Evolutionary conservation across 2,329 filamentous ascomycete species (phyloP).

Genomic region (Pestalotiopsis sp.): DNA sequence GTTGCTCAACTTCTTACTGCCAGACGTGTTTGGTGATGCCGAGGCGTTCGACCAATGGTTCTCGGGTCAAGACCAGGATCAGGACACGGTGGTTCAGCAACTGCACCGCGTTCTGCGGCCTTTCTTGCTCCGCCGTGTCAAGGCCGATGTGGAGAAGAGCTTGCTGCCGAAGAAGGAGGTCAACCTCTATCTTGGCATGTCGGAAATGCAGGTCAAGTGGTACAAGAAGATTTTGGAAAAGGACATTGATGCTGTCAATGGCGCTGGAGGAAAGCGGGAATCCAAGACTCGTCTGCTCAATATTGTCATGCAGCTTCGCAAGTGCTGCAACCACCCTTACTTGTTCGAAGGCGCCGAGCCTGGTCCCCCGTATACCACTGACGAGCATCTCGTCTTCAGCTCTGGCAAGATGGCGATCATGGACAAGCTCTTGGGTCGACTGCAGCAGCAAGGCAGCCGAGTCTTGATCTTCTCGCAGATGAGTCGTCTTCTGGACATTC

Average conservation of each 20-base stretch:
- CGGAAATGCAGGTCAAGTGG: constrained; percentile 99
- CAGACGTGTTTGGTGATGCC: constrained; percentile 95
- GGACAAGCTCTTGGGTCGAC: constrained; percentile 83
- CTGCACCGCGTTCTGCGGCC: constrained; percentile 90
- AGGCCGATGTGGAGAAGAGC: constrained; percentile 97
- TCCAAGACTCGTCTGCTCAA: constrained; percentile 96
- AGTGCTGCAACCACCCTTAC: constrained; percentile 98
- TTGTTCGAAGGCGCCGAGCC: constrained; percentile 97
- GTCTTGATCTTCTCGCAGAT: constrained; percentile 99
- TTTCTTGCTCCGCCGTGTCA: constrained; percentile 93
- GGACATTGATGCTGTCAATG: constrained; percentile 98
- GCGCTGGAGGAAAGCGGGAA: constrained; percentile 92
- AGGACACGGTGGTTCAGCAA: constrained; percentile 95
- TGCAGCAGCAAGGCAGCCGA: constrained; percentile 85
- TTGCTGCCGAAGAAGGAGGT: constrained; percentile 95
- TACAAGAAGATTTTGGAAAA: constrained; percentile 99
- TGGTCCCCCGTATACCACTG: constrained; percentile 95
- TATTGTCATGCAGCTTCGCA: constrained; percentile 98
- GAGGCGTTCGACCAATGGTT: constrained; percentile 99
- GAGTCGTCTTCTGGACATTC: constrained; percentile 94
- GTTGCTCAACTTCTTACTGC: constrained; percentile 94
- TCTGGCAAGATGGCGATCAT: constrained; percentile 97
- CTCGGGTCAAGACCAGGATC: constrained; percentile 84
- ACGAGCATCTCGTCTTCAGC: constrained; percentile 92
- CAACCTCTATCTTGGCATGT: constrained; percentile 97